Percentiles rank a stretch among this genome's conserved stretches.
phyloP scores from a whole-genome alignment of 108 stramenopile species.

The Conticribra weissflogii region DNA sequence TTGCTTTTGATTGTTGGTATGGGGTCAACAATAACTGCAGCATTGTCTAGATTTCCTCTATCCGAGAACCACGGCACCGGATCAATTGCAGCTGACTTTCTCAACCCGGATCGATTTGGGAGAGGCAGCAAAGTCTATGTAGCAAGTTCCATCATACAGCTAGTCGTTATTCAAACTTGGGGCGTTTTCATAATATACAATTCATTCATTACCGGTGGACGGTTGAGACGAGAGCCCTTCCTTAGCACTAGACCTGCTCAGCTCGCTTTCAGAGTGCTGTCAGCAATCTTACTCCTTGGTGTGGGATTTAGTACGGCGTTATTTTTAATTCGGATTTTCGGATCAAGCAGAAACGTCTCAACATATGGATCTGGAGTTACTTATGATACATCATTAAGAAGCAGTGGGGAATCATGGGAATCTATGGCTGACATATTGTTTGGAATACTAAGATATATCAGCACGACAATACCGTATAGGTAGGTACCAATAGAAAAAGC shows the following conservation, averaged over 20 bases:
- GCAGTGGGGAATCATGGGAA: slow-evolving; percentile 36
- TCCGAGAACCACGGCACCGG: slow-evolving; percentile 34
- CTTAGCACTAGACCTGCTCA: slow-evolving; percentile 84
- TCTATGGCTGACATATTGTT: slow-evolving; percentile 44
- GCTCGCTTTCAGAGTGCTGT: slow-evolving; percentile 67
- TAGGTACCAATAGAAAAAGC: not conserved
- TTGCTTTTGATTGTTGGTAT: slow-evolving; percentile 54
- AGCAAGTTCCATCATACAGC: slow-evolving; percentile 56
- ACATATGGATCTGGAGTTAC: slow-evolving; percentile 11
- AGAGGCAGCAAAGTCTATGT: slow-evolving; percentile 56
- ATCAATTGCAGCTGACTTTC: slow-evolving; percentile 17
- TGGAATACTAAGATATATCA: slow-evolving; percentile 34
- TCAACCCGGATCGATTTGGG: slow-evolving; percentile 48
- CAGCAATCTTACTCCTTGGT: slow-evolving; percentile 41
- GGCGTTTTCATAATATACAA: slow-evolving; percentile 52
- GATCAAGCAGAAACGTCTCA: slow-evolving; percentile 7
- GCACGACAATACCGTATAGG: slow-evolving; percentile 53
- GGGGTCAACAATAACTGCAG: slow-evolving; percentile 48
- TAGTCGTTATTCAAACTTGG: slow-evolving; percentile 61
- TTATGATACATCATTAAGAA: slow-evolving; percentile 36
- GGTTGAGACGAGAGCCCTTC: slow-evolving; percentile 69
- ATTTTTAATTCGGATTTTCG: slow-evolving; percentile 16
- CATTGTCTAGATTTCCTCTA: slow-evolving; percentile 53
- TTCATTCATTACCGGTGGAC: slow-evolving; percentile 60
- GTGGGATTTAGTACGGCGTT: slow-evolving; percentile 39